These are phyloP conservation scores for Quercus variabilis DNA, from an alignment of 306 rosid genomes.

Conservation along the genomic window DNA sequence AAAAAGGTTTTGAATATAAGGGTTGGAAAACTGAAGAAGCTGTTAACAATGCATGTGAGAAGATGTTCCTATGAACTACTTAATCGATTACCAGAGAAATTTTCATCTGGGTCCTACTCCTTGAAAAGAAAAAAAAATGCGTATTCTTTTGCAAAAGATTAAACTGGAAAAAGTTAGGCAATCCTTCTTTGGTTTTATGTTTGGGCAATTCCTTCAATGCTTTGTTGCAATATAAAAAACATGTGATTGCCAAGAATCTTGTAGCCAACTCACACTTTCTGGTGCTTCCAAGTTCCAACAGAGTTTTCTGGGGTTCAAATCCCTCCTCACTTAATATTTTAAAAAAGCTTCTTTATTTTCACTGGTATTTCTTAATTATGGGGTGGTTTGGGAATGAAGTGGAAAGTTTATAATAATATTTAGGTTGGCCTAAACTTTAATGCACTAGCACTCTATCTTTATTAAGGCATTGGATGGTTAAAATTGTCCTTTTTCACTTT, in stretches of 20 bases:
- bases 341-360: not conserved
- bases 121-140: no score
- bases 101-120: not conserved
- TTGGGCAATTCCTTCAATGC: no score
- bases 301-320: no score
- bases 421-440: not conserved
- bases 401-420: not conserved
- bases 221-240: no score
- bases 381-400: not conserved
- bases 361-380: not conserved
- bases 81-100: not conserved
- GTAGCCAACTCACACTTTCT: no score
- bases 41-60: not conserved
- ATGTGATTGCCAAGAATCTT: no score
- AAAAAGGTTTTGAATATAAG: not conserved
- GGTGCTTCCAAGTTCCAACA: no score
- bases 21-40: not conserved
- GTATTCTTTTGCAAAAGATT: no score
- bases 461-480: not conserved
- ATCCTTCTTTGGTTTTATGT: no score
- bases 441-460: not conserved
- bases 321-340: no score
- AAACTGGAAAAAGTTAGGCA: no score
- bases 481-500: not conserved
- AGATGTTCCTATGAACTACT: not conserved